Base-by-base conservation (phyloP, 306 rosid species). In the Corylus americana region DNA sequence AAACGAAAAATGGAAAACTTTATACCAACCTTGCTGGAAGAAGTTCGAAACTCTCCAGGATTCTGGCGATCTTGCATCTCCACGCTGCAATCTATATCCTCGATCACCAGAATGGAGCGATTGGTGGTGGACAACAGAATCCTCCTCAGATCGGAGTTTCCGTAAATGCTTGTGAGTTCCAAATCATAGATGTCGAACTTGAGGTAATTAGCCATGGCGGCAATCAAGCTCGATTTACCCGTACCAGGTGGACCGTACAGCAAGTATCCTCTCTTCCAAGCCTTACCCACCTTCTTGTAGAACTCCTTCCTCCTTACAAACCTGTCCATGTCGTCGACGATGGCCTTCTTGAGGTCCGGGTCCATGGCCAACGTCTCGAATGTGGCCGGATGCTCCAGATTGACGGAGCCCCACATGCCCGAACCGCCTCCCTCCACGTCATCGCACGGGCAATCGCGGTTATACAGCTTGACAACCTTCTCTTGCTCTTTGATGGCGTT, bases 181-280 rank as follows among this genome's bases (percentile, higher is more conserved):
- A 44, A 74, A 29, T 54, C 77, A 51, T 54, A 73, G n/a, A 73
- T 73, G 4, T 73, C 77, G 51, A 16, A 73, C 7, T 74, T 57
- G 13, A 74, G 78, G 54, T 58, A 58, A 74, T 74, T 74, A 3
- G 78, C 78, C 70, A 42, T 58, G 39, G 78, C 78, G 2, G 78
- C 70, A 9, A 74, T 20, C 22, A 74, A 58, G 8, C 63, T 74
- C 1, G 70, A 74, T 58, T 74, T 74, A 2, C 77, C 77, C 17
- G 76, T 73, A 18, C 64, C 77, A 3, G 72, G 63, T 4, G 75
- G 75, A 3, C 47, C 75, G 45, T 49, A 71, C 17, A 50, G 5
- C 20, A 53, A 53, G n/a, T 10, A 20, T 11, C 63, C 63, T 18
- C 25, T n/a, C 29, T 57, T 57, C 63, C 29, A 57, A n/a, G 63